A percentile compares a stretch with the other conserved stretches of the same genome.
These are phyloP conservation scores for Elasticomyces elasticus DNA, from an alignment of 495 filamentous ascomycete species.

Conservation along the genomic window DNA sequence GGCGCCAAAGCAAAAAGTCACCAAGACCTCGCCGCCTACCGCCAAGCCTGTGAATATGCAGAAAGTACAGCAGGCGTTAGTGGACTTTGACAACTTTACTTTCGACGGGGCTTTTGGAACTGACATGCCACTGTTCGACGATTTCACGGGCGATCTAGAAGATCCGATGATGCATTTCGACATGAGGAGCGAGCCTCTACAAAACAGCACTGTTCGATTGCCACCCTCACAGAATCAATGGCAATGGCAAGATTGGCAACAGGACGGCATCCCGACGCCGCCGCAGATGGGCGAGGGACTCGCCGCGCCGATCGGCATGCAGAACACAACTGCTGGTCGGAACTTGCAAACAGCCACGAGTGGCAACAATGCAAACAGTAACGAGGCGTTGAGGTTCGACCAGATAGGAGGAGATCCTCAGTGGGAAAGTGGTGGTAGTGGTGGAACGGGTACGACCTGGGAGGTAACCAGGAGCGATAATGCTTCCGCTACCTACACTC, in stretches of 20 bases:
- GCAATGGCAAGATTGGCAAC: too few relatives aligned
- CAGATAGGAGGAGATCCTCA: background rate
- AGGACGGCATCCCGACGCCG: too few relatives aligned
- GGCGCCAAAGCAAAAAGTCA: constrained; percentile 10
- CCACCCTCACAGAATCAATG: too few relatives aligned
- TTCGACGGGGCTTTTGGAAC: background rate
- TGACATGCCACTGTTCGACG: constrained; percentile 19
- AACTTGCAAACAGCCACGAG: background rate
- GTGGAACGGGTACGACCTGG: background rate
- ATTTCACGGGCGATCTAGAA: constrained; percentile 1
- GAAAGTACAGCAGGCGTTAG: background rate
- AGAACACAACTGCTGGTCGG: background rate
- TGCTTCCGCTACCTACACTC: too few relatives aligned
- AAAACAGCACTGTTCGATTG: too few relatives aligned
- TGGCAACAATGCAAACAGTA: constrained; percentile 1
- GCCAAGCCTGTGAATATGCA: background rate
- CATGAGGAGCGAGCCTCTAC: background rate
- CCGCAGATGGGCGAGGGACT: too few relatives aligned
- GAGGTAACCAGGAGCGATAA: too few relatives aligned
- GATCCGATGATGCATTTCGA: background rate
- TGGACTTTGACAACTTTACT: background rate
- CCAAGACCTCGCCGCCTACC: background rate
- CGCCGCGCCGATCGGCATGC: background rate
- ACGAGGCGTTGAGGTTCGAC: background rate
- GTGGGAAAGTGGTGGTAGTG: background rate